phyloP scores from a whole-genome alignment of 164 flowering plant species.

The Nymphaea thermarum region DNA sequence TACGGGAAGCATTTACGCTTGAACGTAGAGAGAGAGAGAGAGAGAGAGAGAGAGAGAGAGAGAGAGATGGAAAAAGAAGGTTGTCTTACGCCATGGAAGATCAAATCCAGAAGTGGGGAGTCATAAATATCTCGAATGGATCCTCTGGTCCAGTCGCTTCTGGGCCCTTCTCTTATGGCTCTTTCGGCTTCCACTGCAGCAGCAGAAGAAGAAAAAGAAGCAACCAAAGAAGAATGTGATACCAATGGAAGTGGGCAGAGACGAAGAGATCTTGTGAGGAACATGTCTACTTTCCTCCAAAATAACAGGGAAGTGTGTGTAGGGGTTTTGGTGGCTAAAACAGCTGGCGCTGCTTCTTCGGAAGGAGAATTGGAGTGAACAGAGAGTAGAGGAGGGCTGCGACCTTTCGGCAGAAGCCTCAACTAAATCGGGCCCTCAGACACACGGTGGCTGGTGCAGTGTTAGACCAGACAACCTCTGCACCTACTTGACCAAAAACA shows the following conservation, averaged over 20 bases:
- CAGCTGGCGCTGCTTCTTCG: no score
- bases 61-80: not conserved
- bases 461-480: no score
- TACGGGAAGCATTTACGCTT: no score
- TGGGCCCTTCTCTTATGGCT: slow-evolving; percentile 56
- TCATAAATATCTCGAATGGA: slow-evolving; percentile 65
- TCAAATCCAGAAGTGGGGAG: slow-evolving; percentile 92
- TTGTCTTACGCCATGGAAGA: slow-evolving; percentile 76
- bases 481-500: no score
- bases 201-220: slow-evolving; percentile 26
- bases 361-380: no score
- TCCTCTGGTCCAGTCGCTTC: slow-evolving; percentile 64
- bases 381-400: no score
- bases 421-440: no score
- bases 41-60: not conserved
- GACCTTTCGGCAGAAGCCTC: no score
- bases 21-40: not conserved
- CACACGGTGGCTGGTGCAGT: no score
- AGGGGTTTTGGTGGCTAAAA: no score
- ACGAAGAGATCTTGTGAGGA: slow-evolving; percentile 12
- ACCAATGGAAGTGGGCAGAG: slow-evolving; percentile 2
- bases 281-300: slow-evolving; percentile 5
- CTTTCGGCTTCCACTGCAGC: slow-evolving; percentile 78
- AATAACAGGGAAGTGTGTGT: no score
- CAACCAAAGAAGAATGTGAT: slow-evolving; percentile 1